Evolutionary conservation across 148 eudicot species (phyloP), one percentile per base, ranked within the genome.

Genomic region (Chenopodium album): DNA sequence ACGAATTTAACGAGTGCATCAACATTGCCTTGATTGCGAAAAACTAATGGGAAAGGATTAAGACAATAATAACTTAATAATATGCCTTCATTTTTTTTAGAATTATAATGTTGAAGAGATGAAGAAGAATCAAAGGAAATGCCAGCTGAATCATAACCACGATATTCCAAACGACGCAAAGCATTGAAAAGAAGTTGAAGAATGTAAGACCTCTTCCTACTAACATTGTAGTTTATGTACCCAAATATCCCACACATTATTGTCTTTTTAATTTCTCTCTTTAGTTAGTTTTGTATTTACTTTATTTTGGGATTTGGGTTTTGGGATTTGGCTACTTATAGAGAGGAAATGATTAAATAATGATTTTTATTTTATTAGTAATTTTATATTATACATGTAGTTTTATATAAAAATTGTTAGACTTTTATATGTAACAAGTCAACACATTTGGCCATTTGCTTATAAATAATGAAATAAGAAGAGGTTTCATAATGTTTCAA

Each of bases 91-190:
- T 47, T 60, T 6, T 26, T 13, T 22, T 66, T 59, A 8, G 72
- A 60, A n/a, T 65, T 8, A 22, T 26, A 19, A 23, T 63, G 66
- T 26, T 26, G 75, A 22, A 19, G 52, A 46, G 11, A 41, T 41
- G 44, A 9, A 9, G 90, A 84, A 56, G 84, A 83, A 82, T 94
- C 97, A 34, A 92, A 87, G 70, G 91, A 89, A 69, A 94, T 87
- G 3, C 94, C 97, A 10, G 93, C 92, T 44, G 94, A 94, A 88
- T 94, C 98, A 68, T 94, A 94, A 56, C 98, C 98, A 54, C 98
- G 84, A 78, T 92, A 92, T 87, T 94, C 98, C 82, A 94, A 80
- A 64, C 97, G 93, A 63, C 91, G 82, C 34, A 92, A 86, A 44
- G 93, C 98, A 85, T 94, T 86, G 83, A 94, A 92, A 28, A 94